Base-by-base conservation (phyloP, 2,329 filamentous ascomycete genomes). In the Colletotrichum truncatum region DNA sequence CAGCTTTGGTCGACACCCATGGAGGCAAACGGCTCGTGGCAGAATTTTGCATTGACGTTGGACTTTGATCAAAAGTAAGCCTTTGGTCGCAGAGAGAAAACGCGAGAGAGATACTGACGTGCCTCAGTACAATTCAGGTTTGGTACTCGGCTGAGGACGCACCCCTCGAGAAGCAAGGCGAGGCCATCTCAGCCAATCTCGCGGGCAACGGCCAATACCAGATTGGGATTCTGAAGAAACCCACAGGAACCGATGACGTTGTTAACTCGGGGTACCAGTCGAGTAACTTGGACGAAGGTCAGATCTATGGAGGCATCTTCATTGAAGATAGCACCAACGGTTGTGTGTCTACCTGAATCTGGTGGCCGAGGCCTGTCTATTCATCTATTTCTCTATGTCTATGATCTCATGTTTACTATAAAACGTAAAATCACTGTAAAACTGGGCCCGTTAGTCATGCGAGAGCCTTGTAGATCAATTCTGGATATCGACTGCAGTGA, bases 151-250 rank as follows among this genome's bases (percentile, higher is more conserved):
- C 64, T 2, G 59, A 56, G 12, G 32, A 57, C 23, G 45, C 46
- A 11, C 57, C 46, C 18, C 64, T 69, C 14, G 14, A 23, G 28
- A 67, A 56, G 43, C 41, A 41, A 16, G 58, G 51, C 8, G 12
- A 30, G 2, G 30, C 18, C 58, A 21, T 64, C n/a, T 43, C 34
- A 26, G 51, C 59, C 4, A 23, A 64, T 14, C 58, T 66, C 43
- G 43, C 51, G 25, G 63, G 63, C 6, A 5, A 52, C 3, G 63
- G 58, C 10, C 63, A 66, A 6, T 63, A 84, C 74, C 87, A 89
- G 74, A 80, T 89, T 30, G 86, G 87, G 49, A 80, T 89, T 18
- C 75, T 89, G 64, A 89, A 88, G 83, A 88, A 83, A 73, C 81
- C 81, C 1, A 83, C 81, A 0, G 87, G 82, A 69, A 85, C 72